Evolutionary conservation across 2,329 filamentous ascomycete species (phyloP), one percentile per base, ranked within the genome.

Genomic region (Penicillium hesseltinei): DNA sequence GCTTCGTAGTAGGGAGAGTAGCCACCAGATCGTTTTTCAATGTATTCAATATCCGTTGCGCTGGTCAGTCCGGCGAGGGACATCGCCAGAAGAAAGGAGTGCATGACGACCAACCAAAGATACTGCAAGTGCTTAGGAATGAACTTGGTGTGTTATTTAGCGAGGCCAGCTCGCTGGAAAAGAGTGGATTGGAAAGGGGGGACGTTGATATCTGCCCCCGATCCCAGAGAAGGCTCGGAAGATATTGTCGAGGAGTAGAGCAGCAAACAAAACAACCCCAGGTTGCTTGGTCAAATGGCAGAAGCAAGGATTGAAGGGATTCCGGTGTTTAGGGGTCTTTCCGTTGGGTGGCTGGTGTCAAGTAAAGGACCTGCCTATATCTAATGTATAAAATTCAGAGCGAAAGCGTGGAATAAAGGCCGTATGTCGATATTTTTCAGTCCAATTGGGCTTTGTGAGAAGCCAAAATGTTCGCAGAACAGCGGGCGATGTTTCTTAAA

Each of bases 121-220:
- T 17, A 27, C 23, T 31, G 9, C 40, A 39, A 27, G 31, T 25
- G 4, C 49, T 33, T 47, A 58, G 15, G 29, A 21, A 9, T 31
- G 25, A 23, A 33, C 10, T 29, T 45, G 53, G 2, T 38, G 29
- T 19, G 55, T 55, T 36, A 29, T 62, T 46, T 55, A 25, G 62
- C 61, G 71, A 73, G 71, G 63, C 71, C 71, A 65, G 71, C 71
- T 72, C 70, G 58, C 59, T 58, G 39, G 19, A 49, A 53, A 46
- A 31, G 52, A 56, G 31, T 50, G 19, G 7, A 49, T 46, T 47
- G 54, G 42, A 31, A 49, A 47, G 50, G 44, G 35, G 35, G 40
- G 43, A 8, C 39, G 38, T 43, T 57, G 40, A 23, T 51, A 49
- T 55, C 50, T 53, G 40, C 25, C 25, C 23, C 43, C 45, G 33